A percentile compares a stretch with the other conserved stretches of the same genome.
phyloP scores from a whole-genome alignment of 1,284 basidiomycete species.

The Pyrrhoderma lamaoense region DNA sequence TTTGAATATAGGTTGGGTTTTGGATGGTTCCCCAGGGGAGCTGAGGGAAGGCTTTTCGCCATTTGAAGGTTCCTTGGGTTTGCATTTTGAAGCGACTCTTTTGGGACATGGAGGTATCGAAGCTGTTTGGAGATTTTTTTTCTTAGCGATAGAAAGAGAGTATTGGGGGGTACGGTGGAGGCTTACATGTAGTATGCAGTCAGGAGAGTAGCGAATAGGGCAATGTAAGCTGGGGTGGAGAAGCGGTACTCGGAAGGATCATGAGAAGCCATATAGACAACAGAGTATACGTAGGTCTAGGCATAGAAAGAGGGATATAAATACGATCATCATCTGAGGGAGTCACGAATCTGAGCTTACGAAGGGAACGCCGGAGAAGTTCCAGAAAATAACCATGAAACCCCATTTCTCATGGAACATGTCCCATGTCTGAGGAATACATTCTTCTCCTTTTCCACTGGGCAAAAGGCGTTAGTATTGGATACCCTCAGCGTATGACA shows the following conservation, averaged over 20 bases:
- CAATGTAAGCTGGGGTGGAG: slow-evolving; percentile 67
- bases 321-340: not conserved
- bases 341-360: slow-evolving; percentile 36
- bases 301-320: slow-evolving; percentile 18
- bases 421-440: slow-evolving; percentile 99
- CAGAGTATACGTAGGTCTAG: slow-evolving; percentile 93
- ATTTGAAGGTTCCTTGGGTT: slow-evolving; percentile 80
- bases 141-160: slow-evolving; percentile 2
- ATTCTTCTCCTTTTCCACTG: slow-evolving; percentile 84
- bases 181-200: slow-evolving; percentile 80
- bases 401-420: slow-evolving; percentile 98
- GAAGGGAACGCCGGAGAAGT: slow-evolving; percentile 89
- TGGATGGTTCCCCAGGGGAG: slow-evolving; percentile 81
- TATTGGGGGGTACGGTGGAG: not conserved
- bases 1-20: slow-evolving; percentile 90
- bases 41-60: slow-evolving; percentile 91
- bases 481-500: not conserved
- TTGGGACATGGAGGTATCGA: slow-evolving; percentile 94
- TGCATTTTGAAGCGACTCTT: slow-evolving; percentile 99
- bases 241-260: slow-evolving; percentile 85
- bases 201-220: slow-evolving; percentile 69
- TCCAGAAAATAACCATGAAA: slow-evolving; percentile 97
- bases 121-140: slow-evolving; percentile 39
- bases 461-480: slow-evolving; percentile 1
- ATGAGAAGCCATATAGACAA: slow-evolving; percentile 97